phyloP scores from a whole-genome alignment of 139 green algal species.

The Chloropicon primus region DNA sequence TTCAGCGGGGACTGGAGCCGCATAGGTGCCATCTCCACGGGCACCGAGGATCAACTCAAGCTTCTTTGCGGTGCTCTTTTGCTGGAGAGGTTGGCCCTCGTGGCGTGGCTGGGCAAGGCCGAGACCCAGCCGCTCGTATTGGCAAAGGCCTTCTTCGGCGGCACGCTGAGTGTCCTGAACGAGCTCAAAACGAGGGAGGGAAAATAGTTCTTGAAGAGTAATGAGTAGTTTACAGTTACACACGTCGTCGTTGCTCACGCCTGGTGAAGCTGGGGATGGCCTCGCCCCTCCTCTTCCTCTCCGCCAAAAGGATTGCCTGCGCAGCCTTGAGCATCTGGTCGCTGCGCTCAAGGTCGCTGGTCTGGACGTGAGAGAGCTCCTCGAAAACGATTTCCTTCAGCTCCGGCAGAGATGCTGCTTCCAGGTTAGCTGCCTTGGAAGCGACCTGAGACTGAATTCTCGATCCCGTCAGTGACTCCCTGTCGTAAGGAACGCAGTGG shows the following conservation, averaged over 20 bases:
- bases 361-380: background rate
- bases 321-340: background rate
- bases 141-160: no score
- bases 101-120: background rate
- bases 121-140: no score
- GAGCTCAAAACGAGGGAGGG: no score
- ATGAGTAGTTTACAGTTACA: no score
- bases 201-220: no score
- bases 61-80: background rate
- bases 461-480: background rate
- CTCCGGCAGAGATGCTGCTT: background rate
- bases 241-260: no score
- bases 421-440: background rate
- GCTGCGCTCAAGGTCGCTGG: no score
- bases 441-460: background rate
- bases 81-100: background rate
- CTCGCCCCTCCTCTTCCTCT: background rate
- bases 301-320: background rate
- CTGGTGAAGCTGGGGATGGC: no score
- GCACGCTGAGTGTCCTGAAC: no score
- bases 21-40: slow-evolving; percentile 6
- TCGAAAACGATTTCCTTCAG: background rate
- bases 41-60: slow-evolving; percentile 1
- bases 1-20: slow-evolving; percentile 9
- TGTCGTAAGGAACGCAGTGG: background rate